A percentile compares a stretch with the other conserved stretches of the same genome.
These are phyloP conservation scores for Aureobasidium musti DNA, from an alignment of 2,329 filamentous ascomycete genomes.

Conservation along the genomic window DNA sequence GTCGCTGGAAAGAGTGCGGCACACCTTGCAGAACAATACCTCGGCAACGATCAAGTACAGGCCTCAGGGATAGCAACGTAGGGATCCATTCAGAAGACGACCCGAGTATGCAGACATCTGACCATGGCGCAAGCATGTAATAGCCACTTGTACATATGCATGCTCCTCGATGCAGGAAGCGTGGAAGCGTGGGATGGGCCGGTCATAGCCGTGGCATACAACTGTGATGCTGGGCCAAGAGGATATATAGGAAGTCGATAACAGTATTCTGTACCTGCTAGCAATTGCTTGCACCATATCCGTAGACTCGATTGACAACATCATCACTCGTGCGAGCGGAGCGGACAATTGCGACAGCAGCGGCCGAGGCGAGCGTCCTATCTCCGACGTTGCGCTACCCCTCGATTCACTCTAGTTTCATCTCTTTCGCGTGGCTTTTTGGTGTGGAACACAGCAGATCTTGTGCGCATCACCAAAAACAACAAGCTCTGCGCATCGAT, in stretches of 20 bases:
- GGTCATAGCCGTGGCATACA: neutral
- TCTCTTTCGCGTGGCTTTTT: conserved; percentile 19
- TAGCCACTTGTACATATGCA: conserved; percentile 21
- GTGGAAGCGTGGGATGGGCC: neutral
- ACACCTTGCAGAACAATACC: too few relatives aligned
- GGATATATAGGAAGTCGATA: neutral
- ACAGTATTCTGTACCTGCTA: too few relatives aligned
- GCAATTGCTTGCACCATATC: too few relatives aligned
- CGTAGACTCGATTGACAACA: neutral
- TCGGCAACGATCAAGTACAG: too few relatives aligned
- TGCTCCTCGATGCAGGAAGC: conserved; percentile 3
- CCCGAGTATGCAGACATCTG: conserved; percentile 10
- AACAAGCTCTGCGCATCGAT: neutral
- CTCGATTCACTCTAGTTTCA: neutral
- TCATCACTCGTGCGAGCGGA: neutral
- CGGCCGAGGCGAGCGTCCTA: neutral
- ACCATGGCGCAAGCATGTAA: conserved; percentile 18
- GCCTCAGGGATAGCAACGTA: neutral
- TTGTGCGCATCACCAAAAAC: conserved; percentile 13
- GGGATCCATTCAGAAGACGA: neutral
- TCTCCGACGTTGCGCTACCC: neutral
- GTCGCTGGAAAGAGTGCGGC: too few relatives aligned
- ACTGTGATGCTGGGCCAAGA: neutral
- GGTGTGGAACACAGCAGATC: conserved; percentile 20
- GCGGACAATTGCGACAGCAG: neutral